A percentile compares a stretch with the other conserved stretches of the same genome.
Conservation (phyloP, 78 protist species). For the slime mould (Dictyostelium discoideum) region DNA sequence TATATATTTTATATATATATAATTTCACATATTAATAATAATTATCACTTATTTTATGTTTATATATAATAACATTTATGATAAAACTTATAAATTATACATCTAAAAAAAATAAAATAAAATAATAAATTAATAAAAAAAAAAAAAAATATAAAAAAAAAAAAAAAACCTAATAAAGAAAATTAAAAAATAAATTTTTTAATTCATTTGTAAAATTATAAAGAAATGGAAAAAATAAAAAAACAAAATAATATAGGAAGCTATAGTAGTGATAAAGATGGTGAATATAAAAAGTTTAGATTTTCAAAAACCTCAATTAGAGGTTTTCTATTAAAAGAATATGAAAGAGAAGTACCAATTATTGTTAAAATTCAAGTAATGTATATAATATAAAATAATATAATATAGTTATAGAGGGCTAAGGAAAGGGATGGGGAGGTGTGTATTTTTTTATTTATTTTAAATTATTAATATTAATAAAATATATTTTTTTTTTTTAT, state of each 20-base stretch:
- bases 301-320: constrained; percentile 45
- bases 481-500: too few species aligned
- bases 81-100: too few species aligned
- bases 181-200: not conserved
- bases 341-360: constrained; percentile 71
- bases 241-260: not conserved
- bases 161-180: not conserved
- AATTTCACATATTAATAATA: not conserved
- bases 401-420: not conserved
- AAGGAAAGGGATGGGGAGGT: too few species aligned
- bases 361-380: constrained; percentile 38
- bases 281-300: not conserved
- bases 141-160: not conserved
- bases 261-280: not conserved
- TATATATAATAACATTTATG: too few species aligned
- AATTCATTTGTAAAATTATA: not conserved
- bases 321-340: constrained; percentile 26
- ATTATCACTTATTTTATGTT: too few species aligned
- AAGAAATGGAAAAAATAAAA: not conserved
- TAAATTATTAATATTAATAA: not conserved
- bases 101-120: too few species aligned
- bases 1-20: not conserved
- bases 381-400: not conserved
- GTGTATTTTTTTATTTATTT: not conserved
- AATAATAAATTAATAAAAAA: too few species aligned